phyloP scores from a whole-genome alignment of 371 early-diverging fungal genomes.

The Apophysomyces sp. region DNA sequence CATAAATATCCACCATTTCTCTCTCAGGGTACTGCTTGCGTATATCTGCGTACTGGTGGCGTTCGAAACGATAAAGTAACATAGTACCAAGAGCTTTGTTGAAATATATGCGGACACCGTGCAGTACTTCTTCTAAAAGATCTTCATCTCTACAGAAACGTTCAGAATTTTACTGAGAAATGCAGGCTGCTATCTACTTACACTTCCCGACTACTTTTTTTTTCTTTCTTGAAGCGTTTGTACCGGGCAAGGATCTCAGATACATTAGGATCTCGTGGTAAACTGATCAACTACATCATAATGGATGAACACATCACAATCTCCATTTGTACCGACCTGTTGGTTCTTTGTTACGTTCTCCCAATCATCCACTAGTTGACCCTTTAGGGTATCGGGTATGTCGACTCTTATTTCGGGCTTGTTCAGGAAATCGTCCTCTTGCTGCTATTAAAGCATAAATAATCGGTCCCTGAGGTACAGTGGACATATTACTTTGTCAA shows the following conservation, averaged over 20 bases:
- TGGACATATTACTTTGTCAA: conserved; percentile 4
- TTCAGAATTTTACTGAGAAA: neutral
- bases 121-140: conserved; percentile 76
- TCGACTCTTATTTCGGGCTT: conserved; percentile 85
- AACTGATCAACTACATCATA: conserved; percentile 50
- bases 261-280: conserved; percentile 45
- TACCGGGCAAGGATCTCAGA: conserved; percentile 73
- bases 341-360: conserved; percentile 91
- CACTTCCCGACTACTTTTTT: conserved; percentile 30
- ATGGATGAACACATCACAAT: neutral
- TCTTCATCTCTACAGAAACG: conserved; percentile 37
- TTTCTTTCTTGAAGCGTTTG: conserved; percentile 45
- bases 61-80: conserved; percentile 92
- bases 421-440: conserved; percentile 64
- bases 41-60: conserved; percentile 89
- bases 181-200: conserved; percentile 4
- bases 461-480: neutral
- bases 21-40: conserved; percentile 58
- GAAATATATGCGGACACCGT: conserved; percentile 89
- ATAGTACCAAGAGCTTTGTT: conserved; percentile 89
- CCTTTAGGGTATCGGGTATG: conserved; percentile 88
- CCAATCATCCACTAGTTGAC: conserved; percentile 92
- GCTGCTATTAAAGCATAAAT: neutral
- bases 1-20: conserved; percentile 86
- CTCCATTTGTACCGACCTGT: conserved; percentile 49